Conservation (phyloP, 495 filamentous ascomycete genomes). For the Hypoxylon trugodes region DNA sequence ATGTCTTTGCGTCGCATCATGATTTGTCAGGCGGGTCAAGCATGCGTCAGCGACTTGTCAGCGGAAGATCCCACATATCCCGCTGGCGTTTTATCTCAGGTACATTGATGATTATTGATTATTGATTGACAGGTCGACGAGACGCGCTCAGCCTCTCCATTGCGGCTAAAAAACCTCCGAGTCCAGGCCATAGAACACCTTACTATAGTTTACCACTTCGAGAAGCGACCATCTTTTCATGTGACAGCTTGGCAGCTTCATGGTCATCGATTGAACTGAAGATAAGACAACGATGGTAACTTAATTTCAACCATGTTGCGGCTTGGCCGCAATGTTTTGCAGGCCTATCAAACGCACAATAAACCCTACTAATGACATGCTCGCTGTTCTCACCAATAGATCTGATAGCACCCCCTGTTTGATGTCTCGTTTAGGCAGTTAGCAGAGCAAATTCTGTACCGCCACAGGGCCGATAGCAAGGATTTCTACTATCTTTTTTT, state of each 20-base stretch:
- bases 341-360: slow-evolving; percentile 3
- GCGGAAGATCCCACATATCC: too few species aligned
- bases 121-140: slow-evolving; percentile 1
- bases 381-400: slow-evolving; percentile 4
- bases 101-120: too few species aligned
- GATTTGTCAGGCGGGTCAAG: slow-evolving; percentile 22
- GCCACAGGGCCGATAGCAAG: background rate
- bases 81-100: too few species aligned
- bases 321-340: background rate
- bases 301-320: slow-evolving; percentile 9
- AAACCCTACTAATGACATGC: background rate
- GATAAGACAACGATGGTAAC: background rate
- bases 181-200: background rate
- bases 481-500: background rate
- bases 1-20: slow-evolving; percentile 2
- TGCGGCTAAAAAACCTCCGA: slow-evolving; percentile 29
- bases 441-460: background rate
- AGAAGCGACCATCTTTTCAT: slow-evolving; percentile 9
- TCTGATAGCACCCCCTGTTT: slow-evolving; percentile 12
- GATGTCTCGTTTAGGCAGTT: slow-evolving; percentile 30
- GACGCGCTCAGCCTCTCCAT: slow-evolving; percentile 1
- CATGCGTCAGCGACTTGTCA: slow-evolving; percentile 31
- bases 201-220: slow-evolving; percentile 4
- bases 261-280: background rate
- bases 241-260: background rate